Conservation (phyloP, 2,329 filamentous ascomycete genomes). For the Microcyclospora tardicrescens region DNA sequence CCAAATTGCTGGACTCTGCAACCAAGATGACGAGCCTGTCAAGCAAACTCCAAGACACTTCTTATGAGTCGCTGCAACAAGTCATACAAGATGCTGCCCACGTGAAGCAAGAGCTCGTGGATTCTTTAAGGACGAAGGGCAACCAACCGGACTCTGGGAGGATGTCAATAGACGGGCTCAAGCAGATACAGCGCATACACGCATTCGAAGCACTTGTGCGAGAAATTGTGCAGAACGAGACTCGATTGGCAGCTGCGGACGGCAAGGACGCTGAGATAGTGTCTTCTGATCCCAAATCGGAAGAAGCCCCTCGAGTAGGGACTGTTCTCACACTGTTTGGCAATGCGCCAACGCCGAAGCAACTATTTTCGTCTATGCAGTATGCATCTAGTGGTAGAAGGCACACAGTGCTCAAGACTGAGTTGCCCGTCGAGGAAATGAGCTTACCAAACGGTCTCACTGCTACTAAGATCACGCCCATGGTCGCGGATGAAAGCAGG, state of each 20-base stretch:
- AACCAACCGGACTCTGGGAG: constrained; percentile 13
- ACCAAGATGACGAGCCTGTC: constrained; percentile 25
- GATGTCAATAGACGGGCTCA: constrained; percentile 25
- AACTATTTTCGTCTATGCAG: constrained; percentile 78
- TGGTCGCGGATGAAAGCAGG: constrained; percentile 30
- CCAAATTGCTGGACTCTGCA: constrained; percentile 26
- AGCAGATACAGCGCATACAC: constrained; percentile 20
- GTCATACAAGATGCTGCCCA: constrained; percentile 30
- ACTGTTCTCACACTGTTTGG: constrained; percentile 66
- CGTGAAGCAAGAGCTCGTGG: constrained; percentile 27
- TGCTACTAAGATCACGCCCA: constrained; percentile 51
- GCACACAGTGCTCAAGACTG: constrained; percentile 13
- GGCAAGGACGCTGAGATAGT: not conserved
- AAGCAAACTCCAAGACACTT: constrained; percentile 24
- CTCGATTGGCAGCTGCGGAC: constrained; percentile 3
- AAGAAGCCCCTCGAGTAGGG: constrained; percentile 28
- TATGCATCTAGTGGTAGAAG: constrained; percentile 5
- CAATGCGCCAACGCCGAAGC: constrained; percentile 58
- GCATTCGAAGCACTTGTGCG: constrained; percentile 17
- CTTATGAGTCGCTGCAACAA: constrained; percentile 30
- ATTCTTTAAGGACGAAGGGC: constrained; percentile 19
- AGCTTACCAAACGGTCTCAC: constrained; percentile 63
- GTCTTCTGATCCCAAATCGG: not conserved
- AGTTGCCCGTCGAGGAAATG: constrained; percentile 44
- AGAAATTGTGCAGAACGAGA: constrained; percentile 10